phyloP scores from a whole-genome alignment of 2,329 filamentous ascomycete genomes.

The Basipetospora chlamydospora region DNA sequence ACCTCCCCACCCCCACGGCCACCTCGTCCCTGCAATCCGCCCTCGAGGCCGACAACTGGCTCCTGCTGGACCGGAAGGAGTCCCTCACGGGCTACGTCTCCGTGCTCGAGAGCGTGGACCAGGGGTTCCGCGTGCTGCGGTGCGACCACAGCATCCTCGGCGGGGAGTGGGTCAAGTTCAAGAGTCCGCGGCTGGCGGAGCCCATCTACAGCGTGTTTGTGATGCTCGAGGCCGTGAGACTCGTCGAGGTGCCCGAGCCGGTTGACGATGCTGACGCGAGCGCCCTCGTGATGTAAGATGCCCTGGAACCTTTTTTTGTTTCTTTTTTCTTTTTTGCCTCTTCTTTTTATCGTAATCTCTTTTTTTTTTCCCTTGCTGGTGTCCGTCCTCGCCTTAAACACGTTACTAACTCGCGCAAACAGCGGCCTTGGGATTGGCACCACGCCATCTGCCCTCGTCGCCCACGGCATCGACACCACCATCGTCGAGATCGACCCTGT shows the following conservation, averaged over 20 bases:
- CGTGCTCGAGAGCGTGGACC: constrained; percentile 60
- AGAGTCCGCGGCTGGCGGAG: constrained; percentile 49
- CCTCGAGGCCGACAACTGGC: constrained; percentile 52
- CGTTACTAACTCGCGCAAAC: neutral
- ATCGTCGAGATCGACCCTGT: constrained; percentile 89
- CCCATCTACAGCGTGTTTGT: constrained; percentile 94
- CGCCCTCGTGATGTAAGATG: constrained; percentile 68
- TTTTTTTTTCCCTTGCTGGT: neutral
- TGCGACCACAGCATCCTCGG: constrained; percentile 92
- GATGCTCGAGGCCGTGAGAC: constrained; percentile 80
- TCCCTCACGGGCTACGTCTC: constrained; percentile 87
- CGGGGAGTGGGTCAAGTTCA: constrained; percentile 64
- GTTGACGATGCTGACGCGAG: constrained; percentile 51
- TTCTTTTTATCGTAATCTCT: too few species aligned
- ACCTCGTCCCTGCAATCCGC: constrained; percentile 50
- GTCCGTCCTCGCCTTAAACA: neutral
- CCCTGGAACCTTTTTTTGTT: neutral
- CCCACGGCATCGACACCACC: constrained; percentile 81
- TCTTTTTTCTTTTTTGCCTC: neutral
- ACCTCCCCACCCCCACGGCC: constrained; percentile 48
- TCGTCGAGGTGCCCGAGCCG: constrained; percentile 48
- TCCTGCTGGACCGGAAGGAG: constrained; percentile 66
- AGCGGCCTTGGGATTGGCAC: constrained; percentile 89
- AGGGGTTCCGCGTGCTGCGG: constrained; percentile 67
- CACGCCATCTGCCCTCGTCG: constrained; percentile 70